Evolutionary conservation across 257 asterid species (phyloP), one percentile per base, ranked within the genome.

Genomic region (Thymus mandschuricus): DNA sequence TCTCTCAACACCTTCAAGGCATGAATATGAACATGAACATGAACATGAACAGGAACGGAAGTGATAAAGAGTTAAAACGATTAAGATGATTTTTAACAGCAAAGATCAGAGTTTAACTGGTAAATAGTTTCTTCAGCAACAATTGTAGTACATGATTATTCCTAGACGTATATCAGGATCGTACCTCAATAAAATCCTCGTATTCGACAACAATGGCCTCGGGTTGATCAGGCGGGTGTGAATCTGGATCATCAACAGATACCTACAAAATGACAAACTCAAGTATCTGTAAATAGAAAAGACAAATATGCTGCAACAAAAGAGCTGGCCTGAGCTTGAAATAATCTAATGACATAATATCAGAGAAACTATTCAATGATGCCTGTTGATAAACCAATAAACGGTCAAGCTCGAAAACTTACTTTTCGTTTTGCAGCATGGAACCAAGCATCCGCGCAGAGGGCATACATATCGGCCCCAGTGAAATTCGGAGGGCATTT

Each of bases 401-500:
- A 41, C 1, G 10, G 30, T 27, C 15, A 30, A 21, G 49, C 44
- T 52, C 30, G 60, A 49, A 43, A 52, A 68, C 80, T 69, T 69
- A 89, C 99, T 87, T 82, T 86, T 30, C 91, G 87, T 77, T 87
- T 92, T 55, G 99, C 99, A 62, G 98, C 99, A 64, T 82, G 93
- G 78, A 95, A 95, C 99, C 99, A 95, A 77, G 98, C 97, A 84
- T 95, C 99, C 5, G 99, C 95, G 43, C 98, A 91, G 73, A 94
- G 86, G 52, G 99, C 99, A 67, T 94, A 94, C 96, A 94, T 88
- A 72, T 94, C 99, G 30, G 99, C 99, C 57, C 99, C 99, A 0
- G 99, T 95, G 75, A 95, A 94, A 78, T 92, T 95, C 13, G 96
- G 88, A 65, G 97, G 97, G 82, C 99, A 95, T 77, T 80, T 92